Evolutionary conservation across 2,329 filamentous ascomycete species (phyloP).

Genomic region (Neofusicoccum umdonicola): DNA sequence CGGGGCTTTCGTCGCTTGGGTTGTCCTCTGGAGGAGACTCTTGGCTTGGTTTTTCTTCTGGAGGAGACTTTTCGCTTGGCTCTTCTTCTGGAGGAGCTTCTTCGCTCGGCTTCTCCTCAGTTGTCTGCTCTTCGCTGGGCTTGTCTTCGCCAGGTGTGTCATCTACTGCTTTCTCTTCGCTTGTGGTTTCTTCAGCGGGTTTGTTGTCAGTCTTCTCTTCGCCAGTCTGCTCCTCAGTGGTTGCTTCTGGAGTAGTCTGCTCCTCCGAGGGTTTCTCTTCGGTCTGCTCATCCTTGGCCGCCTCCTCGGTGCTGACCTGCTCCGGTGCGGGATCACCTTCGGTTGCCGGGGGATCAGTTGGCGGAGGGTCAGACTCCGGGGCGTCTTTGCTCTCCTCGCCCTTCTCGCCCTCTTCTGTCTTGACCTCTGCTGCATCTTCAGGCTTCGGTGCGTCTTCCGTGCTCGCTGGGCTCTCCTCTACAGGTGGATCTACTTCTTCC

Average conservation of each 20-base stretch:
- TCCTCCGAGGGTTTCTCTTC: background rate
- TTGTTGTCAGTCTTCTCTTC: background rate
- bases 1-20: background rate
- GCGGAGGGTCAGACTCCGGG: background rate
- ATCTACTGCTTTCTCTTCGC: background rate
- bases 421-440: background rate
- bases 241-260: background rate
- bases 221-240: slow-evolving; percentile 13
- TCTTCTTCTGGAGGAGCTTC: background rate
- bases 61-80: background rate
- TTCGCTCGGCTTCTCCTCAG: background rate
- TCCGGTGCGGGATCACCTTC: background rate
- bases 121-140: background rate
- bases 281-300: background rate
- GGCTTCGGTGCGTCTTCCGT: background rate
- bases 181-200: background rate
- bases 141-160: background rate
- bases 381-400: background rate
- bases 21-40: background rate
- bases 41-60: background rate
- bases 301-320: background rate
- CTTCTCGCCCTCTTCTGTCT: background rate
- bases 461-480: slow-evolving; percentile 19
- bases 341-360: background rate
- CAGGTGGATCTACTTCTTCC: background rate